Evolutionary conservation across 192 early-diverging fungal genomes (phyloP).

Genomic region (Dimargaris cristalligena): DNA sequence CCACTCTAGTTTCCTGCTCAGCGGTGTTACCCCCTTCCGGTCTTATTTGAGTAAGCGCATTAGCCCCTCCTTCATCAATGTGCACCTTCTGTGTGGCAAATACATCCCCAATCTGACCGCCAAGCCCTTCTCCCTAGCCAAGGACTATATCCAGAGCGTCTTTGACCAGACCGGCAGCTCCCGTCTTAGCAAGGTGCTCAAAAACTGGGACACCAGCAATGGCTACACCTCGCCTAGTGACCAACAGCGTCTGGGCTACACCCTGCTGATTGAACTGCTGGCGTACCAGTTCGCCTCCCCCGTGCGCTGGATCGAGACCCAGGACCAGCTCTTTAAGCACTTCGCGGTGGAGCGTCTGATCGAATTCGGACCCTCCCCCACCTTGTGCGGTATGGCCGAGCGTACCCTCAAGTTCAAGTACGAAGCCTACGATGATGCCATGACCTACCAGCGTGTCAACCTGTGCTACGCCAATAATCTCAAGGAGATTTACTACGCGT

Average conservation of each 20-base stretch:
- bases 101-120: conserved; percentile 95
- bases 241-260: conserved; percentile 76
- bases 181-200: conserved; percentile 60
- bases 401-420: conserved; percentile 95
- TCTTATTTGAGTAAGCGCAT: conserved; percentile 71
- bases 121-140: conserved; percentile 62
- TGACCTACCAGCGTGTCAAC: conserved; percentile 76
- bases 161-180: conserved; percentile 51
- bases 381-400: conserved; percentile 81
- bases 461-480: conserved; percentile 77
- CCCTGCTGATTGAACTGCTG: conserved; percentile 70
- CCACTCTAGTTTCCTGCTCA: conserved; percentile 87
- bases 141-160: conserved; percentile 58
- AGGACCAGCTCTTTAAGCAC: conserved; percentile 66
- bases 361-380: conserved; percentile 79
- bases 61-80: conserved; percentile 66
- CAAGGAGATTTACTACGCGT: conserved; percentile 88
- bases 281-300: conserved; percentile 88
- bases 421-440: conserved; percentile 85
- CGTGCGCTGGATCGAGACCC: conserved; percentile 90
- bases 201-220: conserved; percentile 56
- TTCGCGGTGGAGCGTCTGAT: conserved; percentile 73
- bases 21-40: conserved; percentile 85
- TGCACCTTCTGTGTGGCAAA: conserved; percentile 56
- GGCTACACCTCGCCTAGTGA: conserved; percentile 45